Evolutionary conservation across 441 rosid genomes (phyloP), one percentile per base, ranked within the genome.

Genomic region (Gossypium gossypioides): DNA sequence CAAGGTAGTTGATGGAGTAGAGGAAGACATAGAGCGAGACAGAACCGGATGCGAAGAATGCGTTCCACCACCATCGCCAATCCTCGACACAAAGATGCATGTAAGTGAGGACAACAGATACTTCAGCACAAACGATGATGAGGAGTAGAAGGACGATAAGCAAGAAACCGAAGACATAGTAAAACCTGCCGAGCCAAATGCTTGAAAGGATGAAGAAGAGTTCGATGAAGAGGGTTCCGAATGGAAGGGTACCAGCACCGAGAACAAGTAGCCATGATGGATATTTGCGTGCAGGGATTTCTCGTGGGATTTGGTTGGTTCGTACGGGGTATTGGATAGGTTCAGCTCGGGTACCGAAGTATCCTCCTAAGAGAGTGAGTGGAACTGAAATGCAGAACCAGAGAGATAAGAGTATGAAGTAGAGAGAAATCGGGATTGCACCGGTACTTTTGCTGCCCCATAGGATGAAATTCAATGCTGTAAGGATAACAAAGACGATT

Each of bases 1-100:
- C 90, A 87, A 95, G 77, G 79, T 95, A 95, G 75, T 95, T 92
- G 84, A 92, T 88, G 64, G 99, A 91, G 85, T 91, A 92, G 0
- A 88, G 82, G 78, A 95, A 95, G 32, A 95, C 91, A 18, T 91
- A 95, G 62, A 92, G 80, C 1, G 97, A 85, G 2, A 91, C 99
- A 4, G 97, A 91, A 34, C 97, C 97, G 6, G 99, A 91, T 7
- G 99, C 97, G 54, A 77, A 95, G 89, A 95, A 95, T 2, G 99
- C 86, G 82, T 95, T 95, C 99, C 97, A 95, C 99, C 99, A 95
- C 99, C 99, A 95, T 66, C 84, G 85, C 96, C 97, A 95, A 70
- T 95, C 99, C 82, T 95, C 99, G 21, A 89, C 95, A 21, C 99
- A 95, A 10, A 95, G 97, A 64, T 95, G 97, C 99, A 92, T 91